Evolutionary conservation across 192 early-diverging fungal species (phyloP), one percentile per base, ranked within the genome.

Genomic region (Gigaspora rosea): DNA sequence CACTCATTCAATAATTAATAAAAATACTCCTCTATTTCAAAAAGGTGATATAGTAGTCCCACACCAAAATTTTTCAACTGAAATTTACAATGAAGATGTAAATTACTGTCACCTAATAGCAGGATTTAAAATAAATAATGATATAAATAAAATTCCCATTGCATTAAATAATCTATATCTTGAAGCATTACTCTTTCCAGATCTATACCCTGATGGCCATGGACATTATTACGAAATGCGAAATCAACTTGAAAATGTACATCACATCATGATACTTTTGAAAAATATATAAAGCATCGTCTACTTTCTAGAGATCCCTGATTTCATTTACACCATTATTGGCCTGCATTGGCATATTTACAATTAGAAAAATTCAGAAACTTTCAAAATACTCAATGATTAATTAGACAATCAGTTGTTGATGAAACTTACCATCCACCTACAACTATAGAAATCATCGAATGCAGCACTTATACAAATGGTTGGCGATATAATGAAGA

Each of bases 21-120:
- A 66, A 47, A 20, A 66, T 47, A 33, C 69, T 54, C n/a, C 69
- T 35, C 50, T 11, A 51, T 54, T 71, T 36, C 27, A 51, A 27
- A 35, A 7, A 33, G 52, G 69, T 18, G 51, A 71, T 54, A 71
- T 71, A n/a, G n/a, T n/a, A n/a, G n/a, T n/a, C n/a, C n/a, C n/a
- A n/a, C n/a, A n/a, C n/a, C n/a, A n/a, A n/a, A 52, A 56, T 20
- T 71, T 71, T 36, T 11, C 51, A 16, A 54, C 18, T 71, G 69
- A 71, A 41, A 15, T 71, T n/a, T 51, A 71, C 36, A 56, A 71
- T 54, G 50, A 71, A 54, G 32, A 71, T 71, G 20, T 51, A 33
- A 8, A 71, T 71, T 56, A 71, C 56, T 27, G 27, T n/a, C 13
- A 51, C 32, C 27, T 71, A 71, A 54, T 57, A 8, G 54, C 54